These are phyloP conservation scores for Xylaria multiplex DNA, from an alignment of 2,329 filamentous ascomycete genomes.

Conservation along the genomic window DNA sequence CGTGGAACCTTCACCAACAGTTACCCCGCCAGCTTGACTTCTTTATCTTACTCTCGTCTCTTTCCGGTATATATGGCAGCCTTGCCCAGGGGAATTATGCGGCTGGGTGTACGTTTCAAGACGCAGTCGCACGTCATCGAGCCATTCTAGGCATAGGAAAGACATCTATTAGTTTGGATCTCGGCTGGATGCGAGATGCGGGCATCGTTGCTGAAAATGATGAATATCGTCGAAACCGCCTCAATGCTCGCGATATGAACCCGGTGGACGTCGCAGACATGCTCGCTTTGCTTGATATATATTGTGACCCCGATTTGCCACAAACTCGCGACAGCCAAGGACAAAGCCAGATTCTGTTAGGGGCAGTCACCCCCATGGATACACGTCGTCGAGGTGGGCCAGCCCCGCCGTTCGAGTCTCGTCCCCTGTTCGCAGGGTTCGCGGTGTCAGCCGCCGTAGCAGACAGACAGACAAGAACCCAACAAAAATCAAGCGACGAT, in stretches of 20 bases:
- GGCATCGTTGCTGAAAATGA: conserved; percentile 33
- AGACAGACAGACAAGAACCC: no score
- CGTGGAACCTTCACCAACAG: conserved; percentile 31
- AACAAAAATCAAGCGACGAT: no score
- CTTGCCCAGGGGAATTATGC: conserved; percentile 30
- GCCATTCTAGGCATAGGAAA: neutral
- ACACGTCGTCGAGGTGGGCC: no score
- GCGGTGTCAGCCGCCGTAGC: no score
- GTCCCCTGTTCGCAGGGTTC: no score
- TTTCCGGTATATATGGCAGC: conserved; percentile 26
- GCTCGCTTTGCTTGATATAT: conserved; percentile 38
- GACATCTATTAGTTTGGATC: conserved; percentile 24
- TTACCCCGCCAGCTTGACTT: conserved; percentile 33
- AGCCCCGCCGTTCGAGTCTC: no score
- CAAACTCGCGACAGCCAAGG: no score
- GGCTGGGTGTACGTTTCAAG: conserved; percentile 33
- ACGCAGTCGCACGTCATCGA: conserved; percentile 29
- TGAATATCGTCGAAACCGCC: conserved; percentile 32
- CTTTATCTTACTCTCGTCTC: conserved; percentile 32
- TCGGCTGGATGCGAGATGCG: conserved; percentile 29
- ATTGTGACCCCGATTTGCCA: conserved; percentile 12
- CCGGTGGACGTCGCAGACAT: conserved; percentile 43
- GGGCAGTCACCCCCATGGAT: no score
- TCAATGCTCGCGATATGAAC: conserved; percentile 36
- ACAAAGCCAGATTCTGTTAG: no score